Percentiles rank a stretch among this genome's conserved stretches.
These are phyloP conservation scores for Gynochthodes officinalis DNA, from an alignment of 257 asterid species.

Conservation along the genomic window DNA sequence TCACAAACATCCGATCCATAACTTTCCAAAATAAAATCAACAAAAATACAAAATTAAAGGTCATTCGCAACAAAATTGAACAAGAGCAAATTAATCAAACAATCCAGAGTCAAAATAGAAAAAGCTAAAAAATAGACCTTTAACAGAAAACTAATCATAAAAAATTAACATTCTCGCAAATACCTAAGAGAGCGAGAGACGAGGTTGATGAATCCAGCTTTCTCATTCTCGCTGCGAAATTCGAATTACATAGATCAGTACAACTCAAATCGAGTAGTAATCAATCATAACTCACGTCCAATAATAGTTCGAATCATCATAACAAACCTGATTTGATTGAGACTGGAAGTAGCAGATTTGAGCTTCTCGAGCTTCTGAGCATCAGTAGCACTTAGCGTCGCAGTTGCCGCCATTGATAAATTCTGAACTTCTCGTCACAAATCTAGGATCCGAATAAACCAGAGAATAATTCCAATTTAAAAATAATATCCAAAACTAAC, in stretches of 20 bases:
- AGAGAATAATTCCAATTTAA: not conserved
- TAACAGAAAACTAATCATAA: not conserved
- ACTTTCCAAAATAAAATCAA: not conserved
- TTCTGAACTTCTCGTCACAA: slow-evolving; percentile 6
- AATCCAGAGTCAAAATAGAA: not conserved
- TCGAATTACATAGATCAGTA: not conserved
- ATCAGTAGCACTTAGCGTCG: slow-evolving; percentile 44
- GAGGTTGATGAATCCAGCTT: slow-evolving; percentile 45
- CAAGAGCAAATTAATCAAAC: not conserved
- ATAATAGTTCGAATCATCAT: not conserved
- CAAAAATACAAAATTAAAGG: not conserved
- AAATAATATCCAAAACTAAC: not conserved
- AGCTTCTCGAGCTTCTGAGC: slow-evolving; percentile 64
- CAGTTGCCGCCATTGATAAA: slow-evolving; percentile 46
- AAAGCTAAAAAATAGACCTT: not conserved
- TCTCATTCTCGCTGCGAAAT: slow-evolving; percentile 77
- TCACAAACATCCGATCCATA: not conserved
- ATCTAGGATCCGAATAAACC: slow-evolving; percentile 27
- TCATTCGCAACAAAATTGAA: not conserved
- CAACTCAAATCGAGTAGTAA: not conserved
- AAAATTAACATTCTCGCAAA: not conserved
- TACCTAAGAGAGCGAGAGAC: slow-evolving; percentile 87
- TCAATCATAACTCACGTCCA: slow-evolving; percentile 26
- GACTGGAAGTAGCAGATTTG: slow-evolving; percentile 56
- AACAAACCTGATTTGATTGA: slow-evolving; percentile 67